Evolutionary conservation across 176 grass and related monocot genomes (phyloP), one percentile per base, ranked within the genome.

Genomic region (Juncus inflexus): DNA sequence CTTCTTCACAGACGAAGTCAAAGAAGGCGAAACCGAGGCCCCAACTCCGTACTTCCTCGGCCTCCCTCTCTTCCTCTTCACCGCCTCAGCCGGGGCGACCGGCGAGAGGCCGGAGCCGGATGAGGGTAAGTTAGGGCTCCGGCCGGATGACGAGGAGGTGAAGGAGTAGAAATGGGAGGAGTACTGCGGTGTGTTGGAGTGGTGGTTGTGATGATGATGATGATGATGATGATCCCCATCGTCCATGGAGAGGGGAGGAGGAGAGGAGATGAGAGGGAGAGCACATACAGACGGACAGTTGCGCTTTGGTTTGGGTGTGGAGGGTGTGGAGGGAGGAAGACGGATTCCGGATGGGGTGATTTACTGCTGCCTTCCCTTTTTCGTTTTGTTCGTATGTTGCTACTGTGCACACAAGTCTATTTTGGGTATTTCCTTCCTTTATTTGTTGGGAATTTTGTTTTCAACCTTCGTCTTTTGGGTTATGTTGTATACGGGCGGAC

Each of bases 271-370:
- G 16, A 38, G 50, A 7, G 74, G 19, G 60, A 52, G 55, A 62
- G 16, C 64, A 60, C 53, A 71, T 40, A 71, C 35, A 71, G 14
- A 47, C 12, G 15, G 60, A 62, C 37, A 59, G 16, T 56, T 55
- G 7, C 35, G 66, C 55, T 69, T 69, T 50, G 66, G 54, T 56
- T 69, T 69, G 68, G 68, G 64, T 65, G 75, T 56, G 28, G 54
- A 77, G 55, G 54, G 75, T 67, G 65, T 69, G 64, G 75, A 77
- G 75, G 75, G 64, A 77, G 63, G 19, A 42, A 47, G 42, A 37
- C 39, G 64, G 51, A 60, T 37, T 77, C 68, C 9, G 63, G 74
- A 77, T 77, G 39, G 63, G 74, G 74, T 40, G 41, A 14, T 76
- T 67, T 76, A 45, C 9, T 57, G 13, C 55, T 77, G 64, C 61